A percentile compares a stretch with the other conserved stretches of the same genome.
Conservation (phyloP, 108 stramenopile genomes). For the Nitzschia sp. region DNA sequence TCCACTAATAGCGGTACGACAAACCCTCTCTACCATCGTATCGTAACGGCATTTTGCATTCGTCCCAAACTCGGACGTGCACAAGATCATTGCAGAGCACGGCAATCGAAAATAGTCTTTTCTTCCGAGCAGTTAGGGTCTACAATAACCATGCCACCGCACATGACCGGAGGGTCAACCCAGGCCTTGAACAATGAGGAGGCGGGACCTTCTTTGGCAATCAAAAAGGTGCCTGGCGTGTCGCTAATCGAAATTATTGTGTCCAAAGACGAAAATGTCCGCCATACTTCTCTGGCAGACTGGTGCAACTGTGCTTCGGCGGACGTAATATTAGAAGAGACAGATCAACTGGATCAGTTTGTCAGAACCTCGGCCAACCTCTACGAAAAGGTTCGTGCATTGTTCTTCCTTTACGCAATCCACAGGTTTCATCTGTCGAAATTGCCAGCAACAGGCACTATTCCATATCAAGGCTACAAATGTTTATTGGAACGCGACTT, state of each 20-base stretch:
- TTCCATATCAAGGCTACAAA: constrained; percentile 50
- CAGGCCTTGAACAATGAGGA: neutral
- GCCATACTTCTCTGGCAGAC: constrained; percentile 20
- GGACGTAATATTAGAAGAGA: constrained; percentile 8
- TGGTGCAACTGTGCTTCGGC: constrained; percentile 1
- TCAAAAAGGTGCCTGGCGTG: neutral
- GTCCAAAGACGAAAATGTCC: constrained; percentile 16
- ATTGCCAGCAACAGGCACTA: neutral
- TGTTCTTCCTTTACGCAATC: constrained; percentile 56
- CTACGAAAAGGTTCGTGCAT: constrained; percentile 38
- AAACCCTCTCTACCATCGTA: too few species aligned
- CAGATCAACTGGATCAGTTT: constrained; percentile 25
- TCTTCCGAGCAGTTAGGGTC: too few species aligned
- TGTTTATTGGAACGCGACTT: constrained; percentile 47
- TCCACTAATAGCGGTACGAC: too few species aligned
- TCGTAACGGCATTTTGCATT: too few species aligned
- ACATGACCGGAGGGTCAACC: neutral
- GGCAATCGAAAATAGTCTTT: neutral
- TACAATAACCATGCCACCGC: neutral
- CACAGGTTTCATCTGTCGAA: constrained; percentile 52
- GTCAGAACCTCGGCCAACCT: constrained; percentile 26
- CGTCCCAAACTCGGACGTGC: too few species aligned
- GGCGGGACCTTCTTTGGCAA: neutral
- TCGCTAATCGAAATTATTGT: constrained; percentile 29
- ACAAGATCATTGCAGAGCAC: too few species aligned